These are phyloP conservation scores for Metschnikowia matae DNA, from an alignment of 805 yeast genomes.

Conservation along the genomic window DNA sequence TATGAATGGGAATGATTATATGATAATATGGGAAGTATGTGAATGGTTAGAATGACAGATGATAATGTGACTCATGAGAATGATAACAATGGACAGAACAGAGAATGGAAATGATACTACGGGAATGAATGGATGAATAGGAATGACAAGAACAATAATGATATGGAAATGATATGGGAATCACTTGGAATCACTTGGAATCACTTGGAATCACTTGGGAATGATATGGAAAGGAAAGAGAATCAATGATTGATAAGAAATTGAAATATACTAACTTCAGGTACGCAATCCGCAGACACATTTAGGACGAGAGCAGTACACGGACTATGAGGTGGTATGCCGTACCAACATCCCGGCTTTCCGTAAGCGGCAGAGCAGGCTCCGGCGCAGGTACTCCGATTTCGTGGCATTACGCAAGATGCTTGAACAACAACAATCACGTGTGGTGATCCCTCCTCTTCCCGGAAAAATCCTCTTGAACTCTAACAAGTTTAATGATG, in stretches of 20 bases:
- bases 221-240: neutral
- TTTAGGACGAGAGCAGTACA: slow-evolving; percentile 62
- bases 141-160: no score
- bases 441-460: slow-evolving; percentile 79
- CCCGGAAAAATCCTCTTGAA: slow-evolving; percentile 82
- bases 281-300: slow-evolving; percentile 74
- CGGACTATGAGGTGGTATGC: slow-evolving; percentile 89
- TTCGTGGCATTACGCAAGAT: slow-evolving; percentile 77
- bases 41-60: no score
- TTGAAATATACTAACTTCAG: slow-evolving; percentile 25
- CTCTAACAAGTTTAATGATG: slow-evolving; percentile 70
- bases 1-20: no score
- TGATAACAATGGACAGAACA: no score
- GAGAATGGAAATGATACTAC: no score
- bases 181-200: no score
- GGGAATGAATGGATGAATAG: no score
- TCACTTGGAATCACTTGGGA: no score
- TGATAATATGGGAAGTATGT: no score
- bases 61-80: no score
- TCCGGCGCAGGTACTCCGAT: slow-evolving; percentile 85
- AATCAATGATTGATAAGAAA: no score
- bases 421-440: slow-evolving; percentile 67
- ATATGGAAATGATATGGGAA: no score
- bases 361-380: slow-evolving; percentile 55
- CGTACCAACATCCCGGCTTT: slow-evolving; percentile 90